Conservation (phyloP, 2,329 filamentous ascomycete genomes). For the Fusarium sp. region DNA sequence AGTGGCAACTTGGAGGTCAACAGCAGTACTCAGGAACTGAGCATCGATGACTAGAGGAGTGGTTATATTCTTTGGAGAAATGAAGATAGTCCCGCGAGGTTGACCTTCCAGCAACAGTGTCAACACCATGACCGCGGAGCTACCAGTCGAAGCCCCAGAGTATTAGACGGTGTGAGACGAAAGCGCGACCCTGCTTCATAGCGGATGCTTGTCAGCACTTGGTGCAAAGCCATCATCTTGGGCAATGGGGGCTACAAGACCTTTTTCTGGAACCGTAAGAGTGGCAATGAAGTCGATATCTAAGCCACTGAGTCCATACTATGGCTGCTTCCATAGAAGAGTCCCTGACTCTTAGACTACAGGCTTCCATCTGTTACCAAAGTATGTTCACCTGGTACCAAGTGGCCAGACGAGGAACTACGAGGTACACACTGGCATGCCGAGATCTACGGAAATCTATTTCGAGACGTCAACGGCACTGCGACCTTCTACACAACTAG, state of each 20-base stretch:
- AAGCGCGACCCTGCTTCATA: not conserved
- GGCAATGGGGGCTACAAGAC: not conserved
- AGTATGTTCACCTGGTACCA: not conserved
- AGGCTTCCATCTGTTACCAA: not conserved
- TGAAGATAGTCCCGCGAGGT: not conserved
- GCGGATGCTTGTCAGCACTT: not conserved
- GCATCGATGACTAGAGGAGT: not conserved
- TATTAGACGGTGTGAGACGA: not conserved
- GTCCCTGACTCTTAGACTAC: not conserved
- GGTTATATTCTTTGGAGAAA: too few species aligned
- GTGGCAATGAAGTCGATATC: not conserved
- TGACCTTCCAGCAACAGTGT: not conserved
- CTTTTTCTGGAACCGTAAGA: not conserved
- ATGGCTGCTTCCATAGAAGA: not conserved
- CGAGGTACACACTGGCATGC: not conserved
- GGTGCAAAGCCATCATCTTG: not conserved
- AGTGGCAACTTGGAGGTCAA: conserved; percentile 1
- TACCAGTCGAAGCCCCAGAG: not conserved
- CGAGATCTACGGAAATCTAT: not conserved
- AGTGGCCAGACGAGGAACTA: not conserved
- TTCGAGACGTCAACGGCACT: not conserved
- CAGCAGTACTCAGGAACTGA: not conserved
- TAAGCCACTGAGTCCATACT: not conserved
- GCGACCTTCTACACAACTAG: not conserved
- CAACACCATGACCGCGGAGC: not conserved